Conservation (phyloP, 371 early-diverging fungal genomes). For the Catenaria anguillulae region DNA sequence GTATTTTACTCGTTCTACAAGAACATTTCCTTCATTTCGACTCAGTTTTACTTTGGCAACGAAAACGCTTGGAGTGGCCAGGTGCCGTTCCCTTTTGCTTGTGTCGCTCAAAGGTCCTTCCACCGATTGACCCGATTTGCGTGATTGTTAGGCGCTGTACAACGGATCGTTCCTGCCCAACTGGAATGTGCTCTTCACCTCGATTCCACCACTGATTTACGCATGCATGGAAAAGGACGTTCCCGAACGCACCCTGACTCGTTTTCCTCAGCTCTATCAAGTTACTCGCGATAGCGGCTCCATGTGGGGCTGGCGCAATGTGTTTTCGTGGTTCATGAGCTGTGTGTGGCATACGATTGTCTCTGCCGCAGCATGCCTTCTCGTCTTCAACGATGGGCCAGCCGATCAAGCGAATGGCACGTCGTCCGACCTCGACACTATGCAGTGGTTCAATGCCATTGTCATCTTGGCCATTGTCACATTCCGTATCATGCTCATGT, state of each 20-base stretch:
- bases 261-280: constrained; percentile 16
- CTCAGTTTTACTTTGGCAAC: constrained; percentile 28
- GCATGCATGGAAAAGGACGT: constrained; percentile 26
- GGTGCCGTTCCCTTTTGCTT: constrained; percentile 11
- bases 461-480: constrained; percentile 23
- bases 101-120: neutral
- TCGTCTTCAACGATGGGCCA: neutral
- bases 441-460: constrained; percentile 20
- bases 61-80: constrained; percentile 21
- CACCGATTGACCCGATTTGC: neutral
- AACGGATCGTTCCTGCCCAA: constrained; percentile 29
- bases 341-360: constrained; percentile 14
- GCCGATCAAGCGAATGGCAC: neutral
- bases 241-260: constrained; percentile 12
- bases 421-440: constrained; percentile 22
- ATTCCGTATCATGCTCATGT: constrained; percentile 14
- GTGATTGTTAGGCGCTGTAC: constrained; percentile 19
- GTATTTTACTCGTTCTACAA: constrained; percentile 36
- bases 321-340: constrained; percentile 13
- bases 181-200: constrained; percentile 31
- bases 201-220: constrained; percentile 25
- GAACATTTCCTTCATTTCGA: constrained; percentile 26
- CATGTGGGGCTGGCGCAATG: constrained; percentile 1
- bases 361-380: neutral
- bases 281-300: neutral